These are phyloP conservation scores for Pittosporum tobira DNA, from an alignment of 129 eudicot species.

Conservation along the genomic window DNA sequence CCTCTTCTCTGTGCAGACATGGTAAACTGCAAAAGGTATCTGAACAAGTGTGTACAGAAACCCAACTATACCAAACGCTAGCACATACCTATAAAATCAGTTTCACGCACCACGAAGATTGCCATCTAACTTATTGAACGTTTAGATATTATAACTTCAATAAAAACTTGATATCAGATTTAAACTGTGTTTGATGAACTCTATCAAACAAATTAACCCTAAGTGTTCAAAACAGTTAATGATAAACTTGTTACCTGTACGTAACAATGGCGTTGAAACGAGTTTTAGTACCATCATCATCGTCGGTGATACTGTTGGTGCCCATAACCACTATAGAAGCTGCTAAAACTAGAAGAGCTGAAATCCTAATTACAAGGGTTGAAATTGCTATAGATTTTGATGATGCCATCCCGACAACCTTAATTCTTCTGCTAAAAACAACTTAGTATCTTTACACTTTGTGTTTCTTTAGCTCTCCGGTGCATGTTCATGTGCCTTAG, in stretches of 20 bases:
- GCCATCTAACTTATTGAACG: background rate
- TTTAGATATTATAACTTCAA: background rate
- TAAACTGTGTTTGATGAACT: background rate
- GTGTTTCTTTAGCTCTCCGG: too few relatives aligned
- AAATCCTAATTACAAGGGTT: too few relatives aligned
- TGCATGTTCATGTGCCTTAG: too few relatives aligned
- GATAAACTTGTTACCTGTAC: conserved; percentile 23
- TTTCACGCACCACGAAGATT: too few relatives aligned
- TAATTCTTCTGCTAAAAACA: too few relatives aligned
- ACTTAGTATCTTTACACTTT: too few relatives aligned
- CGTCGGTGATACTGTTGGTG: too few relatives aligned
- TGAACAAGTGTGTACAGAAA: conserved; percentile 32
- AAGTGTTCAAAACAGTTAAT: background rate
- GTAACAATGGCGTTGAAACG: conserved; percentile 29
- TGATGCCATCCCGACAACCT: too few relatives aligned
- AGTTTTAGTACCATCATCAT: conserved; percentile 13
- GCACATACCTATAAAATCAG: conserved; percentile 29
- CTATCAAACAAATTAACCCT: background rate
- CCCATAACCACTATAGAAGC: too few relatives aligned
- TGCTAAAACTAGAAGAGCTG: too few relatives aligned
- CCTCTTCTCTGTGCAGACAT: conserved; percentile 34
- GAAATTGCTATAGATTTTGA: too few relatives aligned
- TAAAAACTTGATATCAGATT: background rate
- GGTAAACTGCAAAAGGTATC: conserved; percentile 32
- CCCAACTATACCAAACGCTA: conserved; percentile 31